phyloP scores from a whole-genome alignment of 192 early-diverging fungal species.

The Gryganskiella cystojenkinii region DNA sequence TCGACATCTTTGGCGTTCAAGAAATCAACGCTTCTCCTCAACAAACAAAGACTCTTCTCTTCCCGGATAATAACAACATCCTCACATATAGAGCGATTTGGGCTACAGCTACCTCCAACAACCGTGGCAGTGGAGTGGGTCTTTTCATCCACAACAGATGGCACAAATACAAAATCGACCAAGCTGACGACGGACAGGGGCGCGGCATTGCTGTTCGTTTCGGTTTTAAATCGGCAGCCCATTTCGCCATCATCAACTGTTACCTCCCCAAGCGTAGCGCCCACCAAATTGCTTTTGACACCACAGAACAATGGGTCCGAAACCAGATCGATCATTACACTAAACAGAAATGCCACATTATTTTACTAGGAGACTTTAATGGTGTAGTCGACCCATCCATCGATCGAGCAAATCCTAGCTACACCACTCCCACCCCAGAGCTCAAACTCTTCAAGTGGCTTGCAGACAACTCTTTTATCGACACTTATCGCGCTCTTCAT shows the following conservation, averaged over 20 bases:
- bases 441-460: constrained; percentile 16
- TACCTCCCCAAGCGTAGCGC: neutral
- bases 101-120: neutral
- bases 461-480: neutral
- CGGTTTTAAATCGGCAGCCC: constrained; percentile 4
- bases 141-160: constrained; percentile 1
- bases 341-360: neutral
- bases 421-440: constrained; percentile 3
- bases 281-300: neutral
- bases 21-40: constrained; percentile 8
- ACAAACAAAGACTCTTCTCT: neutral
- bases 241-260: constrained; percentile 13
- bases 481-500: constrained; percentile 10
- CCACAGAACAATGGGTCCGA: neutral
- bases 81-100: neutral
- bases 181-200: neutral
- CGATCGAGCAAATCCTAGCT: neutral
- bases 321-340: neutral
- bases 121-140: constrained; percentile 13
- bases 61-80: neutral
- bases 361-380: constrained; percentile 21
- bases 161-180: neutral
- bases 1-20: constrained; percentile 21
- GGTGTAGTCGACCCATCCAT: constrained; percentile 15
- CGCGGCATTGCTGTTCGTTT: neutral